These are phyloP conservation scores for Blepharisma stoltei DNA, from an alignment of 73 alveolate species.

Conservation along the genomic window DNA sequence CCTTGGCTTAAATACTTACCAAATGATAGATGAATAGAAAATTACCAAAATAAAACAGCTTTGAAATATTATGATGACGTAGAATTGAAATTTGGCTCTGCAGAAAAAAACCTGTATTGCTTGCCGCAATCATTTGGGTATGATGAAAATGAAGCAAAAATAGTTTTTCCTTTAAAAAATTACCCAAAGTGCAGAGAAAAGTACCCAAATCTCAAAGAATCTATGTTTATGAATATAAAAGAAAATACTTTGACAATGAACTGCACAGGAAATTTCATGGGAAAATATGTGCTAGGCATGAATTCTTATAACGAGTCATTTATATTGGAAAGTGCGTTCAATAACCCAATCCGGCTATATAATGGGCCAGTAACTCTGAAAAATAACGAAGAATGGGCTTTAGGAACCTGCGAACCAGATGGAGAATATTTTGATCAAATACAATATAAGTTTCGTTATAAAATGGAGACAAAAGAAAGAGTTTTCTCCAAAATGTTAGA, in stretches of 20 bases:
- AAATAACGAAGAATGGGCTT: background rate
- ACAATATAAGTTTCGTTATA: too few species aligned
- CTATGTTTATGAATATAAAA: background rate
- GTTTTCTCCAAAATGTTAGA: too few species aligned
- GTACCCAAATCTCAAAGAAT: background rate
- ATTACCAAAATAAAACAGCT: too few species aligned
- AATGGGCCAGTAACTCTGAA: background rate
- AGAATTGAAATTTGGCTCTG: too few species aligned
- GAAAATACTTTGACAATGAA: background rate
- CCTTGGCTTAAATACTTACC: too few species aligned
- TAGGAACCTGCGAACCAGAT: conserved; percentile 10
- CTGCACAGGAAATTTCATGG: background rate
- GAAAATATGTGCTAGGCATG: background rate
- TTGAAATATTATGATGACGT: too few species aligned
- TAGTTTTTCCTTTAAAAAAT: background rate
- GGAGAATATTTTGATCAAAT: background rate
- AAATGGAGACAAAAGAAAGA: too few species aligned
- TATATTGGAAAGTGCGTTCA: background rate
- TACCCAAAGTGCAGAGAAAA: background rate
- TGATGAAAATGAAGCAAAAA: background rate
- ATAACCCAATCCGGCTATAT: background rate
- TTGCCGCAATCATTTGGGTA: background rate
- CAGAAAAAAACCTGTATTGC: background rate
- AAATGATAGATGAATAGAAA: too few species aligned
- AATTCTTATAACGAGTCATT: too few species aligned